phyloP scores from a whole-genome alignment of 2,329 filamentous ascomycete species.

The Apiospora sp. region DNA sequence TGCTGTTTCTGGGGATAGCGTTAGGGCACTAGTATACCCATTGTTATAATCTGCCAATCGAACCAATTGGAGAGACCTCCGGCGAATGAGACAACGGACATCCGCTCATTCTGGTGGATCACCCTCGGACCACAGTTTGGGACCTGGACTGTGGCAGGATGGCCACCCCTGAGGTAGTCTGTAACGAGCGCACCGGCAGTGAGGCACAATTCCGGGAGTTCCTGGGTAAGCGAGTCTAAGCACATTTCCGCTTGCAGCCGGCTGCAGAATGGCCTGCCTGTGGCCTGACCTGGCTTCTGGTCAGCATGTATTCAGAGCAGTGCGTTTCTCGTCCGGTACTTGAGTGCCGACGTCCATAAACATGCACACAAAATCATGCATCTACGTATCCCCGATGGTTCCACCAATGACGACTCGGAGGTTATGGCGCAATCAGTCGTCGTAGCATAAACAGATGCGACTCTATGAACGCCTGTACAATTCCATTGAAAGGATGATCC shows the following conservation, averaged over 20 bases:
- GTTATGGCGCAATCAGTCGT: background rate
- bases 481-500: background rate
- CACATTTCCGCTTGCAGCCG: background rate
- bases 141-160: constrained; percentile 10
- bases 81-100: background rate
- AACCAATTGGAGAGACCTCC: background rate
- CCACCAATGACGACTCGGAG: background rate
- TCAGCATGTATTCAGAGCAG: background rate
- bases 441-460: background rate
- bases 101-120: background rate
- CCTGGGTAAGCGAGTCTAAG: background rate
- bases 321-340: background rate
- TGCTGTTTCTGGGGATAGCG: constrained; percentile 11
- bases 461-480: background rate
- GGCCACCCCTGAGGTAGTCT: background rate
- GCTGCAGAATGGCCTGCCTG: background rate
- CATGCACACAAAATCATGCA: background rate
- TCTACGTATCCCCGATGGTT: background rate
- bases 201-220: constrained; percentile 10
- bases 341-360: background rate
- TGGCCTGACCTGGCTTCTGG: background rate
- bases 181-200: constrained; percentile 11
- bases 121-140: background rate
- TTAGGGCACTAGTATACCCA: background rate
- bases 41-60: constrained; percentile 2